A percentile compares a stretch with the other conserved stretches of the same genome.
These are phyloP conservation scores for Magnaporthiopsis poae DNA, from an alignment of 2,329 filamentous ascomycete genomes.

Conservation along the genomic window DNA sequence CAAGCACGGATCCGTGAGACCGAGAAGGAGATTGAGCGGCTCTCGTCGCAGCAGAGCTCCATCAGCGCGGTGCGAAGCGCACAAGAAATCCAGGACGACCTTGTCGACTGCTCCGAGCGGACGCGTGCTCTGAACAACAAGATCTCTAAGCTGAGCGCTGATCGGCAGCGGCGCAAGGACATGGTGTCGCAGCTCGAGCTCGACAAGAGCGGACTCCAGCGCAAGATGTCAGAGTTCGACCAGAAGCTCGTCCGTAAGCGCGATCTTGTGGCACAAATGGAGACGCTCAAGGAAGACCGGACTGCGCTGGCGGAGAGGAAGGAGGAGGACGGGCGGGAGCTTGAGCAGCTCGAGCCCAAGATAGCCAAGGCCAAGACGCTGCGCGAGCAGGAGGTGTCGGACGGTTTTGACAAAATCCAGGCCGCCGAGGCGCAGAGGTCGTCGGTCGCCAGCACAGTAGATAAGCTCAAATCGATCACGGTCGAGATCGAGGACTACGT, in stretches of 20 bases:
- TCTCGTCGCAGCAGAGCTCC: constrained; percentile 62
- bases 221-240: constrained; percentile 59
- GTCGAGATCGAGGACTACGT: constrained; percentile 72
- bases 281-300: constrained; percentile 61
- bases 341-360: constrained; percentile 65
- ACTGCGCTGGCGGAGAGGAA: constrained; percentile 60
- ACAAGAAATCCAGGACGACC: constrained; percentile 73
- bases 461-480: constrained; percentile 66
- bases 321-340: constrained; percentile 58
- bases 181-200: constrained; percentile 63
- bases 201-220: constrained; percentile 63
- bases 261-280: constrained; percentile 59
- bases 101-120: constrained; percentile 57
- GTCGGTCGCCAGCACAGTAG: constrained; percentile 61
- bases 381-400: constrained; percentile 65
- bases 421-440: constrained; percentile 62
- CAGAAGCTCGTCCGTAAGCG: constrained; percentile 76
- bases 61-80: constrained; percentile 56
- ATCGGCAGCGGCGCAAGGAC: constrained; percentile 62
- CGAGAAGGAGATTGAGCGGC: constrained; percentile 62
- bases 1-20: constrained; percentile 61
- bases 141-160: constrained; percentile 55
- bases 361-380: constrained; percentile 65
- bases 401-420: constrained; percentile 63
- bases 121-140: constrained; percentile 53